Base-by-base conservation (phyloP, 257 asterid genomes). In the Gardenia jasminoides region DNA sequence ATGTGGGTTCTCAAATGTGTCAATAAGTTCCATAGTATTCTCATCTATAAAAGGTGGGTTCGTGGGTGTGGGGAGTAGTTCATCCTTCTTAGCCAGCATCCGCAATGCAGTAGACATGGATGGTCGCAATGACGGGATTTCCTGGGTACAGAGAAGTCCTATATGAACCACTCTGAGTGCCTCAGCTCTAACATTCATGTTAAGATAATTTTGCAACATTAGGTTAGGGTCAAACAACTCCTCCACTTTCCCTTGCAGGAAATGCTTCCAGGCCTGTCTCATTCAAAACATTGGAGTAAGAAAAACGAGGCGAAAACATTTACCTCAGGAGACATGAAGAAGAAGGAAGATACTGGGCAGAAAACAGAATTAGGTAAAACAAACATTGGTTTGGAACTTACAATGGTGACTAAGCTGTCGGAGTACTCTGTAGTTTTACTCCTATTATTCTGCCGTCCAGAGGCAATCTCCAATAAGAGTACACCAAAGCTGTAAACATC, bases 401-500 rank as follows among this genome's bases (percentile, higher is more conserved):
- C 89, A 43, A 76, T 47, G n/a, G 83, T 81, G 24, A 83, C 76
- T 12, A 86, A 65, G 82, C 84, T 86, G 47, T 79, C 74, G 0
- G 85, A 70, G 72, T 83, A 76, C 69, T 83, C 89, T 20, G 76
- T 12, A 1, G 66, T 46, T 50, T 73, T 86, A 76, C 83, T 83
- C 80, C 79, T 77, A 78, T 86, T 83, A 70, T 83, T 86, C 74
- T 79, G 84, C 24, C 84, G 75, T 62, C 85, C 87, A 2, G 84
- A 33, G n/a, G 77, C 82, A 30, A 87, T 84, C 65, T 87, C 90
- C 59, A 87, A 26, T 43, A 82, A 70, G 48, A 87, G 83, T 39
- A 87, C 86, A 4, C 90, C 90, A 50, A 82, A 87, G 66, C 88
- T 84, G 74, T 84, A 87, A 20, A 87, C 88, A 72, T 87, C 90